Conservation (phyloP, 495 filamentous ascomycete genomes). For the Penicillium parvum region DNA sequence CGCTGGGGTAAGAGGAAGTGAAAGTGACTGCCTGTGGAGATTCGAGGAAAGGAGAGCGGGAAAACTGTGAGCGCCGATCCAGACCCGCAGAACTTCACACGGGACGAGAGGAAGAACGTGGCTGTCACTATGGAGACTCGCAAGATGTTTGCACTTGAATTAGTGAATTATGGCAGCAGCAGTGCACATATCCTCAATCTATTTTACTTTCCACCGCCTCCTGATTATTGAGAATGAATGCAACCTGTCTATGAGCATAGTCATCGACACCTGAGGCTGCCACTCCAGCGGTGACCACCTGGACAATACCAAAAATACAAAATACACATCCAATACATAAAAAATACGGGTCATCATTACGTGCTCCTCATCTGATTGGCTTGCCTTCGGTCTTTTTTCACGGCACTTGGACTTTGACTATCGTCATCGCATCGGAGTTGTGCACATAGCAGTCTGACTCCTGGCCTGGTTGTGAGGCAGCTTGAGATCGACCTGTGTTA, state of each 20-base stretch:
- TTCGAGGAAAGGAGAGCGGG: conserved; percentile 29
- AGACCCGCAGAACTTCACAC: conserved; percentile 18
- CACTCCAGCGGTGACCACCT: conserved; percentile 2
- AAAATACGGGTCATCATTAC: neutral
- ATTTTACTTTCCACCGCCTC: too few relatives aligned
- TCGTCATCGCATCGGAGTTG: too few relatives aligned
- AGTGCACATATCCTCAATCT: too few relatives aligned
- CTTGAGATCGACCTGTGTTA: neutral
- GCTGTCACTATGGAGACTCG: too few relatives aligned
- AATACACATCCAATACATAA: too few relatives aligned
- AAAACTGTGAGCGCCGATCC: conserved; percentile 29
- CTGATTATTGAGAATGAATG: neutral
- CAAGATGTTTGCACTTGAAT: too few relatives aligned
- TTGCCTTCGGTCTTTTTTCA: too few relatives aligned
- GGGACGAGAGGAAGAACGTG: conserved; percentile 4
- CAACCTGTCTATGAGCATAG: neutral
- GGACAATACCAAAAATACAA: too few relatives aligned
- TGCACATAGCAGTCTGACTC: too few relatives aligned
- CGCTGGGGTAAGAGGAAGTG: conserved; percentile 12
- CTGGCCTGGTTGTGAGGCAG: too few relatives aligned
- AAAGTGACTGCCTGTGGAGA: conserved; percentile 27
- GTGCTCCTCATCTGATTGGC: neutral
- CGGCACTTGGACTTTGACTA: too few relatives aligned
- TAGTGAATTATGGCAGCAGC: too few relatives aligned
- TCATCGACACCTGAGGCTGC: conserved; percentile 5